Evolutionary conservation across 371 early-diverging fungal species (phyloP), one percentile per base, ranked within the genome.

Genomic region (Astathelohania contejeani): DNA sequence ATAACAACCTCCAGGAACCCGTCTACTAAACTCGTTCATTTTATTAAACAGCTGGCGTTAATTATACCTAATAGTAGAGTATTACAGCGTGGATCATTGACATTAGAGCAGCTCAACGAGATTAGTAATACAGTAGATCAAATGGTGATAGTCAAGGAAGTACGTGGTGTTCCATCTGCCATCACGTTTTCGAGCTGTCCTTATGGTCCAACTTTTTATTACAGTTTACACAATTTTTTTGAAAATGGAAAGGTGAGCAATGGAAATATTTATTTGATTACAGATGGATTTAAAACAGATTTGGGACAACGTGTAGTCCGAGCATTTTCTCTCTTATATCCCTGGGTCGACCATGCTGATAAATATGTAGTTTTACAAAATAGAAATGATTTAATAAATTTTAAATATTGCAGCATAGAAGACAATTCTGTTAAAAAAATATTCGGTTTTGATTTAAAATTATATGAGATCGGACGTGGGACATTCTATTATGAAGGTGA

Each of bases 1-100:
- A 85, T 94, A 39, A 96, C 97, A 16, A 94, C 97, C 9, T 90
- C 91, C 14, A 79, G 92, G 56, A 89, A 89, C 65, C 94, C 97
- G 10, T 84, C 84, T 67, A 81, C 82, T 63, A 80, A 90, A 32
- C 77, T 96, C 62, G 79, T 83, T 62, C 85, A 87, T 71, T 96
- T 96, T 73, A 79, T 91, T 49, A 96, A 96, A 81, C 90, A 93
- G 76, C 83, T 96, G 82, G 80, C 87, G 28, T 79, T 92, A 47
- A 79, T 90, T 18, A 82, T 94, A 59, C 95, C 95, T 37, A 90
- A 90, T 72, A 84, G 92, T 38, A 89, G 90, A 66, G 81, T 90
- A 66, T 85, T 94, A 66, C 91, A 93, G 72, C 82, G 97, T 67
- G 94, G 94, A 74, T 83, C 82, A 66, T 87, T 90, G 70, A 86